A percentile compares a stretch with the other conserved stretches of the same genome.
Evolutionary conservation across 257 asterid genomes (phyloP).

Genomic region (Penstemon eatonii): DNA sequence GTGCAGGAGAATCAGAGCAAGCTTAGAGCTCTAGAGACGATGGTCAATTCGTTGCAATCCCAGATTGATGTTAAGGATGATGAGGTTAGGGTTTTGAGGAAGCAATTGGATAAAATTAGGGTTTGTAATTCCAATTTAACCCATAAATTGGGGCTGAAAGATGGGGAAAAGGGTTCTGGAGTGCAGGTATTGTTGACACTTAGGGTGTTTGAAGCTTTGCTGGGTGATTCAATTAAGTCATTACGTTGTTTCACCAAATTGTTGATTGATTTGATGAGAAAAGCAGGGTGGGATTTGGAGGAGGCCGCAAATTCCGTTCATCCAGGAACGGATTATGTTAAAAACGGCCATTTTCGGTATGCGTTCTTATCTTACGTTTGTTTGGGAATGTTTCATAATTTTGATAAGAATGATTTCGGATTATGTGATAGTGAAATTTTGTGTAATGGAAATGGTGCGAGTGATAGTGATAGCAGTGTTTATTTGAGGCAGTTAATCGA

Average conservation of each 20-base stretch:
- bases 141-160: constrained; percentile 48
- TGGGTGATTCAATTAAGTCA: constrained; percentile 64
- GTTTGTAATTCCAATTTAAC: constrained; percentile 40
- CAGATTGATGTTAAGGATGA: constrained; percentile 82
- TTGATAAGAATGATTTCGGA: constrained; percentile 67
- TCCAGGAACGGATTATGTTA: constrained; percentile 52
- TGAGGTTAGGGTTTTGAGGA: constrained; percentile 65
- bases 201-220: constrained; percentile 78
- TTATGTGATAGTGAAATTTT: constrained; percentile 31
- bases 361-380: constrained; percentile 72
- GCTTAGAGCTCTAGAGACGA: constrained; percentile 86
- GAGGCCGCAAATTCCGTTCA: constrained; percentile 65
- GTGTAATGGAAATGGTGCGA: constrained; percentile 36
- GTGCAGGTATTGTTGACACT: constrained; percentile 60
- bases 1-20: constrained; percentile 99
- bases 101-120: constrained; percentile 48
- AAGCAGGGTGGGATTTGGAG: constrained; percentile 84
- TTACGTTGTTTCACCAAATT: constrained; percentile 66
- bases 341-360: constrained; percentile 64
- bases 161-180: constrained; percentile 37
- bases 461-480: constrained; percentile 30
- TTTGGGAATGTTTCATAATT: constrained; percentile 73
- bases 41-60: constrained; percentile 73
- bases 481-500: constrained; percentile 62
- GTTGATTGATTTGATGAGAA: constrained; percentile 72